phyloP scores from a whole-genome alignment of 2,329 filamentous ascomycete genomes.

The Aaosphaeria pasadenensis region DNA sequence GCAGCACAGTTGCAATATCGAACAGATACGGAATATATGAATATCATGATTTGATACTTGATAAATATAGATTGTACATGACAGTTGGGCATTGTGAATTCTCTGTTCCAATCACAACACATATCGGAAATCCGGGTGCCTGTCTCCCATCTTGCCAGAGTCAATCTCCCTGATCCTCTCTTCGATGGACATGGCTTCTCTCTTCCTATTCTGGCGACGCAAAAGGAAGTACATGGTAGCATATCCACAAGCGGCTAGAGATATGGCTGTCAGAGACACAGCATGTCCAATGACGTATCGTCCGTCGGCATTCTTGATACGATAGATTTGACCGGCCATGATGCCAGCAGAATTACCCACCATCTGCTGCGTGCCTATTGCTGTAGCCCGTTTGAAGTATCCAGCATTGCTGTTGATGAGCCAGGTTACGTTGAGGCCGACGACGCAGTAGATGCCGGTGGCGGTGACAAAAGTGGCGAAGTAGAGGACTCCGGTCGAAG shows the following conservation, averaged over 20 bases:
- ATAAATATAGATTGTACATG: too few relatives aligned
- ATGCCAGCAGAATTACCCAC: constrained; percentile 29
- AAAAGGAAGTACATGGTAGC: constrained; percentile 42
- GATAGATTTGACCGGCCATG: constrained; percentile 30
- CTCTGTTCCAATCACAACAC: constrained; percentile 3
- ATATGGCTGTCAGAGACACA: constrained; percentile 6
- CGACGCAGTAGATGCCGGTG: constrained; percentile 21
- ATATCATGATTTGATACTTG: too few relatives aligned
- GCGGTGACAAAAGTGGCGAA: constrained; percentile 13
- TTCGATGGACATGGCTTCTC: constrained; percentile 46
- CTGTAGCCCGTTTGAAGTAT: constrained; percentile 30
- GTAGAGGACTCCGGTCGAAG: constrained; percentile 1
- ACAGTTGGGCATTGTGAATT: not conserved
- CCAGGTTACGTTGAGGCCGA: constrained; percentile 24
- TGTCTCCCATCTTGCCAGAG: constrained; percentile 45
- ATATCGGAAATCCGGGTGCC: constrained; percentile 51
- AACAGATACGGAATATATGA: too few relatives aligned
- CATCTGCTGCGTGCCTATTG: constrained; percentile 22
- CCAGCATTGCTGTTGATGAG: constrained; percentile 30
- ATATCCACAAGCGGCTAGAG: constrained; percentile 9
- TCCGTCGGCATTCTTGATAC: constrained; percentile 13
- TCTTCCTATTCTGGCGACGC: constrained; percentile 45
- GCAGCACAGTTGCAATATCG: too few relatives aligned
- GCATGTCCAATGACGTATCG: constrained; percentile 26
- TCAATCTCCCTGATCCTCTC: constrained; percentile 45